Evolutionary conservation across 371 early-diverging fungal species (phyloP).

Genomic region (Actinomortierella wolfii): DNA sequence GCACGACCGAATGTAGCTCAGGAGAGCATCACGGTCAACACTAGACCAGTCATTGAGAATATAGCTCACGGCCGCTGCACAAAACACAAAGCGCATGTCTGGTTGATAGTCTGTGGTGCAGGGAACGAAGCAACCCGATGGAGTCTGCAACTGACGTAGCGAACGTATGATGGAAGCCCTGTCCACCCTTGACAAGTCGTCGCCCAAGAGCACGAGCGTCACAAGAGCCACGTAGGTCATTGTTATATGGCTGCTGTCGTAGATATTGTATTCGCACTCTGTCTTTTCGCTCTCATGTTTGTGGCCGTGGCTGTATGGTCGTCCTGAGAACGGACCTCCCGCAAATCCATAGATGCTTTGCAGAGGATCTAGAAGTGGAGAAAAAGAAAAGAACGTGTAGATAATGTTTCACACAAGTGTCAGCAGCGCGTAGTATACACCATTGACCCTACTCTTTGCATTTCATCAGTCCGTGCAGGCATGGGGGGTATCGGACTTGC

Average conservation of each 20-base stretch:
- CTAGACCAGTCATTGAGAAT: conserved; percentile 91
- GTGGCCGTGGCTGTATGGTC: conserved; percentile 49
- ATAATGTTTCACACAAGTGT: too few relatives aligned
- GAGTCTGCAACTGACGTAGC: conserved; percentile 69
- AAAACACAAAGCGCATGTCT: conserved; percentile 91
- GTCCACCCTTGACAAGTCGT: conserved; percentile 88
- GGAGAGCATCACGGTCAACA: conserved; percentile 64
- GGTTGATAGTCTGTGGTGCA: conserved; percentile 56
- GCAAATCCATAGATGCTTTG: conserved; percentile 65
- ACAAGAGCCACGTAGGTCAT: conserved; percentile 92
- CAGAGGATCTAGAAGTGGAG: conserved; percentile 2
- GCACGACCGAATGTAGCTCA: conserved; percentile 69
- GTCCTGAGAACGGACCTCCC: conserved; percentile 72
- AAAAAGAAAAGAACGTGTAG: too few relatives aligned
- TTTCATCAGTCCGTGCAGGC: too few relatives aligned
- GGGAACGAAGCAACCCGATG: conserved; percentile 24
- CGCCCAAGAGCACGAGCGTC: conserved; percentile 81
- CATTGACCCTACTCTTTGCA: too few relatives aligned
- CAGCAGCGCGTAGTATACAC: too few relatives aligned
- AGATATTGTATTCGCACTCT: conserved; percentile 27
- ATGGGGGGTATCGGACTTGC: not conserved
- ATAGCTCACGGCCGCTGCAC: conserved; percentile 84
- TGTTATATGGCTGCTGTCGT: conserved; percentile 79
- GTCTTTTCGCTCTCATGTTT: not conserved
- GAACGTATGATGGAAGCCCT: conserved; percentile 59